Percentiles rank a stretch among this genome's conserved stretches.
Conservation (phyloP, 192 early-diverging fungal genomes). For the Obelidium mucronatum region DNA sequence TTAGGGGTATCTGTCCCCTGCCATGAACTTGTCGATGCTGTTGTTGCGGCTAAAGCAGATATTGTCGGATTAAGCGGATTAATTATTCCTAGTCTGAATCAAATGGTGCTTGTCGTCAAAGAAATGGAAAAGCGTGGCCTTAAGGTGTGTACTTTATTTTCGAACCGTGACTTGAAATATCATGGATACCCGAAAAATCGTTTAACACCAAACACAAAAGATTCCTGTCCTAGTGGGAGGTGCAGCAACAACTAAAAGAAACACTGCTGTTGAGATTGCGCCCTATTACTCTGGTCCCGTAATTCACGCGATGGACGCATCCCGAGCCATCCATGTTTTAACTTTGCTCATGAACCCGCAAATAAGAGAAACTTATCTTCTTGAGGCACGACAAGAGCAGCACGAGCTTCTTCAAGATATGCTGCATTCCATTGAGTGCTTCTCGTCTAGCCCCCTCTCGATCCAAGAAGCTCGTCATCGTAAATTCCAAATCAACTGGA, state of each 20-base stretch:
- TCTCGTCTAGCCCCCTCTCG: slow-evolving; percentile 63
- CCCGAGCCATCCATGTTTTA: slow-evolving; percentile 86
- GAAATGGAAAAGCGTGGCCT: slow-evolving; percentile 87
- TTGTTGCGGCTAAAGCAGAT: slow-evolving; percentile 85
- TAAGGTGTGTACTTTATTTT: slow-evolving; percentile 33
- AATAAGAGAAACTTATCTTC: slow-evolving; percentile 77
- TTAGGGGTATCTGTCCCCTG: slow-evolving; percentile 91
- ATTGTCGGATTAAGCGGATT: slow-evolving; percentile 89
- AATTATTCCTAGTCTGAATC: slow-evolving; percentile 92
- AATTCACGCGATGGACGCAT: slow-evolving; percentile 89
- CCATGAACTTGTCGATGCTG: slow-evolving; percentile 88
- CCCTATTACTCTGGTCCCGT: slow-evolving; percentile 82
- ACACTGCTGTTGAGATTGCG: slow-evolving; percentile 94
- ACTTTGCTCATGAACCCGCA: slow-evolving; percentile 80
- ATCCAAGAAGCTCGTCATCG: slow-evolving; percentile 74
- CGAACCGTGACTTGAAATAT: no score
- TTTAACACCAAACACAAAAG: neutral
- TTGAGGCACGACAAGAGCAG: slow-evolving; percentile 88
- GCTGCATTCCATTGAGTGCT: no score
- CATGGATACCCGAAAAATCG: neutral
- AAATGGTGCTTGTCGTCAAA: slow-evolving; percentile 94
- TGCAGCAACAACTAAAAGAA: slow-evolving; percentile 92
- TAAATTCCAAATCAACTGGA: slow-evolving; percentile 74
- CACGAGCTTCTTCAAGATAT: slow-evolving; percentile 86
- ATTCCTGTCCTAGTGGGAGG: slow-evolving; percentile 94